Base-by-base conservation (phyloP, 2,329 filamentous ascomycete genomes). In the Stagonosporopsis chrysanthemi region DNA sequence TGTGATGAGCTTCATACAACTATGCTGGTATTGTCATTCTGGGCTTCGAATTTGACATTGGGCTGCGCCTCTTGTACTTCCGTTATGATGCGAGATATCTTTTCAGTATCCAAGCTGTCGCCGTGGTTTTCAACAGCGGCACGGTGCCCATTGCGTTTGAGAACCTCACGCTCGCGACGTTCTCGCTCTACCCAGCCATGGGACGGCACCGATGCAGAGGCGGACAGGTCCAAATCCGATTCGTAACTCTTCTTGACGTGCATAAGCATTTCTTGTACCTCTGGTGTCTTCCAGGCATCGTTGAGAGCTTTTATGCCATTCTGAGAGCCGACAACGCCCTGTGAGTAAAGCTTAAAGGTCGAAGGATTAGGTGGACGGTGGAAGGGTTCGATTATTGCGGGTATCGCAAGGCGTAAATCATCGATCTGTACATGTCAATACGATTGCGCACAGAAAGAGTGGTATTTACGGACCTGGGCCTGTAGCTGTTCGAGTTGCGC, bases 401-500 rank as follows among this genome's bases (percentile, higher is more conserved):
- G 79, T 22, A 82, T 75, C 2, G 76, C 72, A 9, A 76, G 71
- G 49, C 80, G 79, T 5, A 81, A 68, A 35, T 70, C 64, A 36
- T 81, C 74, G 22, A 82, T 67, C 79, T 81, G 48, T 7, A 1
- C 11, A 22, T 26, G 28, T 66, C 42, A 68, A 61, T 42, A 31
- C 36, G 1, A 14, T n/a, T 5, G 51, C 12, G 15, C 17, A 19
- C 36, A 6, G 14, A 23, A 17, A 15, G 23, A 19, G 14, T 9
- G 12, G 29, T 7, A n/a, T 1, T 19, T 14, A 44, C 57, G 23
- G 60, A 79, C 80, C 68, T 81, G 75, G 39, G 75, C 69, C 61
- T 81, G 77, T 4, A 82, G 70, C 38, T 70, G 65, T 61, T 80
- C 78, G 19, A 82, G 71, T 42, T 78, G 75, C 31, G 77, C 77